Evolutionary conservation across 768 basidiomycete species (phyloP).

Genomic region (Thelephora aurantiotincta): DNA sequence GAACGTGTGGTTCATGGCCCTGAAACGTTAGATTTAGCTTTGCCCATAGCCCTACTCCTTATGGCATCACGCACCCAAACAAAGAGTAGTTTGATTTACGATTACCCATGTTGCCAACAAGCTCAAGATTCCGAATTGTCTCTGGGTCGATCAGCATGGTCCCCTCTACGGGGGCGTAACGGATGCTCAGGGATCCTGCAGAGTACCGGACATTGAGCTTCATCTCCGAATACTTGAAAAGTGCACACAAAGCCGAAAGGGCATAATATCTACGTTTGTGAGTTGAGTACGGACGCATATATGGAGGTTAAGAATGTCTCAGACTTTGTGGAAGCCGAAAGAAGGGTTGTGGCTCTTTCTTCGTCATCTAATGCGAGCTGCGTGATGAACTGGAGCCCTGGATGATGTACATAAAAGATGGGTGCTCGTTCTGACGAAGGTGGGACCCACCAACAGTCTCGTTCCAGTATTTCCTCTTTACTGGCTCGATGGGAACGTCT

Average conservation of each 20-base stretch:
- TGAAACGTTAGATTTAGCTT: slow-evolving; percentile 13
- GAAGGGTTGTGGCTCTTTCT: slow-evolving; percentile 64
- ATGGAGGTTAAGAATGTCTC: slow-evolving; percentile 18
- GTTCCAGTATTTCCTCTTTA: slow-evolving; percentile 77
- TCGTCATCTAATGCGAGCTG: slow-evolving; percentile 73
- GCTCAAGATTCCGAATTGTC: slow-evolving; percentile 77
- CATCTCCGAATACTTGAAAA: slow-evolving; percentile 75
- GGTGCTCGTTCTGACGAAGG: neutral
- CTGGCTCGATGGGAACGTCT: slow-evolving; percentile 47
- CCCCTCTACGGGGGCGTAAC: slow-evolving; percentile 71
- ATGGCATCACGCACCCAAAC: slow-evolving; percentile 41
- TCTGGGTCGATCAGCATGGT: slow-evolving; percentile 93
- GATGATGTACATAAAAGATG: neutral
- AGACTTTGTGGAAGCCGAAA: slow-evolving; percentile 71
- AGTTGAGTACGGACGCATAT: too few species aligned
- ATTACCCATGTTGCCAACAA: slow-evolving; percentile 60
- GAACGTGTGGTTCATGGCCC: slow-evolving; percentile 65
- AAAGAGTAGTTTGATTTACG: slow-evolving; percentile 64
- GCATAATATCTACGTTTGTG: slow-evolving; percentile 60
- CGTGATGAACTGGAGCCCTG: slow-evolving; percentile 67
- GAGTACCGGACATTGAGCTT: slow-evolving; percentile 62
- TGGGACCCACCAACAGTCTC: slow-evolving; percentile 47
- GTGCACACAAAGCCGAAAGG: slow-evolving; percentile 69
- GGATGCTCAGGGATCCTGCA: slow-evolving; percentile 52
- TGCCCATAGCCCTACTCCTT: neutral